Conservation (phyloP, 1,284 basidiomycete genomes). For the Ceratobasidium papillatum region DNA sequence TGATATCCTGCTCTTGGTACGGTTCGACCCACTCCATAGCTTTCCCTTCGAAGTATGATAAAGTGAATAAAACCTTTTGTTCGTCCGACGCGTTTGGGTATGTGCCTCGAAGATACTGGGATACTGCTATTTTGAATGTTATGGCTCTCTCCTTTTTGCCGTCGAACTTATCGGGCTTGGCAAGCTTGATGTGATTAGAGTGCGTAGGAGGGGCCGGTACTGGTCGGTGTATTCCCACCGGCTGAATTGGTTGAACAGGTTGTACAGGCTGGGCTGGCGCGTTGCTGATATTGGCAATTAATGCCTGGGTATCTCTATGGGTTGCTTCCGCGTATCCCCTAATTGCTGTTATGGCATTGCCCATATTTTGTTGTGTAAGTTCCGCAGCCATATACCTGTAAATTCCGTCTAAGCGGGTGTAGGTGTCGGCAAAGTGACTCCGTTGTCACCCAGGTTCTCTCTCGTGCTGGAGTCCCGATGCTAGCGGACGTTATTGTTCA, state of each 20-base stretch:
- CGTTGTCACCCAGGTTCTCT: background rate
- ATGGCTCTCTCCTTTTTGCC: background rate
- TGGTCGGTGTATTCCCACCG: no score
- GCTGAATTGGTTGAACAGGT: background rate
- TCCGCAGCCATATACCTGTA: no score
- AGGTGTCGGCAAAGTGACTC: no score
- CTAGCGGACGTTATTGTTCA: conserved; percentile 13
- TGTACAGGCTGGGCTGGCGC: no score
- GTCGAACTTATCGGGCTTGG: background rate
- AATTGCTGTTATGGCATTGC: no score
- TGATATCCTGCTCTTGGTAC: background rate
- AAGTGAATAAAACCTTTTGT: background rate
- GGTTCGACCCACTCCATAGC: background rate
- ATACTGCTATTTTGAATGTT: background rate
- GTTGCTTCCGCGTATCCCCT: no score
- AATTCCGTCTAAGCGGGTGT: no score
- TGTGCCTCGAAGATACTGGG: background rate
- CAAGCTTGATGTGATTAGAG: background rate
- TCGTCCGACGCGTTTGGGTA: background rate
- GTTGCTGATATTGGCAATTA: no score
- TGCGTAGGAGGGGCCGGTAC: no score
- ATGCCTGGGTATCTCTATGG: no score
- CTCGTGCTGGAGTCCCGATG: no score
- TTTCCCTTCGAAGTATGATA: background rate
- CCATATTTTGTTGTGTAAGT: no score